Base-by-base conservation (phyloP, 306 rosid genomes). In the Castanospermum australe region DNA sequence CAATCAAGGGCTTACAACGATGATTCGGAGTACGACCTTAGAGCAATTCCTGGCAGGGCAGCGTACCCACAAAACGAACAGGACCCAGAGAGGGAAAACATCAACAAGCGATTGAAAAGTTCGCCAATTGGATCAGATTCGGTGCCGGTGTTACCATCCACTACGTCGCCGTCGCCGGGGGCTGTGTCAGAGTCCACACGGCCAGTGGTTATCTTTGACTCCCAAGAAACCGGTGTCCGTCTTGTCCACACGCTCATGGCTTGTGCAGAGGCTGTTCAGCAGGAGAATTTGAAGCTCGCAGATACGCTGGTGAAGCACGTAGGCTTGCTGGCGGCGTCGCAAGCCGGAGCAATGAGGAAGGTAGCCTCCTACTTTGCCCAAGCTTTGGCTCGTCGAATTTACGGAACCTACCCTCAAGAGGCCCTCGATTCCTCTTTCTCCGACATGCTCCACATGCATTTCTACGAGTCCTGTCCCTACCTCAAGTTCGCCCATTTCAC, bases 401-500 rank as follows among this genome's bases (percentile, higher is more conserved):
- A 88, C 85, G 33, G 80, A 62, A 52, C 85, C 20, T 84, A 74
- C 76, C 89, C 92, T 0, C 80, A 41, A 24, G 76, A 82, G 20
- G 6, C 64, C 15, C 63, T 78, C 8, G 84, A 87, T 38, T 38
- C 87, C 4, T 71, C 88, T 0, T 79, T 68, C 83, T 51, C 84
- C 10, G 95, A 90, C 50, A 8, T 85, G 12, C 88, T 88, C 15
- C 86, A 85, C 66, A 83, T 85, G 86, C 89, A 90, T 74, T 90
- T 90, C 76, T 90, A 90, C 76, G 92, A 85, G 76, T 81, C 89
- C 59, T 86, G 89, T 64, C 95, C 95, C 0, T 90, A 90, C 73
- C 89, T 90, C 42, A 90, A 90, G 75, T 90, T 90, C 68, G 92
- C 95, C 4, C 95, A 90, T 71, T 90, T 90, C 89, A 90, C 95